These are phyloP conservation scores for Miscanthus sacchariflorus DNA, from an alignment of 202 grass and related monocot species.

Conservation along the genomic window DNA sequence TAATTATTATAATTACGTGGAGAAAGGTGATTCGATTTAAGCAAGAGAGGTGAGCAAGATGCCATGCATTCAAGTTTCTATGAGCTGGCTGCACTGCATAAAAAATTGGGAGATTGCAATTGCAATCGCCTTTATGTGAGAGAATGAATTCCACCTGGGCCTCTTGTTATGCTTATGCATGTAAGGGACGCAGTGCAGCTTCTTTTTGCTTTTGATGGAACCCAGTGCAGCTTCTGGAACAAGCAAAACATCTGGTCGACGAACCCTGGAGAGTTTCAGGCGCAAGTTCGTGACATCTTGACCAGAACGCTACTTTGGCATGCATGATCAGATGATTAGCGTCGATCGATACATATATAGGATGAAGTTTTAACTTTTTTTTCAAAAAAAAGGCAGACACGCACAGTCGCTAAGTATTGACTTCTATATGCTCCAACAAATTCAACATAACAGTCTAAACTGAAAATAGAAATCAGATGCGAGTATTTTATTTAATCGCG, in stretches of 20 bases:
- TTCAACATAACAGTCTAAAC: too few species aligned
- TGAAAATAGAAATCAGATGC: too few species aligned
- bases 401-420: too few species aligned
- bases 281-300: not conserved
- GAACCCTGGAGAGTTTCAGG: not conserved
- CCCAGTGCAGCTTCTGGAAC: constrained; percentile 27
- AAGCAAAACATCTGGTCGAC: constrained; percentile 17
- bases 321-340: too few species aligned
- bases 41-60: not conserved
- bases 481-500: too few species aligned
- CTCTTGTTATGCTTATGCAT: not conserved
- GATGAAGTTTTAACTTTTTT: too few species aligned
- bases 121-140: not conserved
- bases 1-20: not conserved
- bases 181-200: too few species aligned
- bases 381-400: too few species aligned
- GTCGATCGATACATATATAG: too few species aligned
- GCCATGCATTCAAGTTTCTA: not conserved
- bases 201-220: too few species aligned
- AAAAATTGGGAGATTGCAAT: constrained; percentile 4
- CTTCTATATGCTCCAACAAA: too few species aligned
- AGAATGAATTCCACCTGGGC: constrained; percentile 29
- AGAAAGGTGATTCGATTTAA: not conserved
- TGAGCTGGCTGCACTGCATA: not conserved
- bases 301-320: not conserved